Conservation (phyloP, 441 rosid genomes). For the Isatis lusitanica region DNA sequence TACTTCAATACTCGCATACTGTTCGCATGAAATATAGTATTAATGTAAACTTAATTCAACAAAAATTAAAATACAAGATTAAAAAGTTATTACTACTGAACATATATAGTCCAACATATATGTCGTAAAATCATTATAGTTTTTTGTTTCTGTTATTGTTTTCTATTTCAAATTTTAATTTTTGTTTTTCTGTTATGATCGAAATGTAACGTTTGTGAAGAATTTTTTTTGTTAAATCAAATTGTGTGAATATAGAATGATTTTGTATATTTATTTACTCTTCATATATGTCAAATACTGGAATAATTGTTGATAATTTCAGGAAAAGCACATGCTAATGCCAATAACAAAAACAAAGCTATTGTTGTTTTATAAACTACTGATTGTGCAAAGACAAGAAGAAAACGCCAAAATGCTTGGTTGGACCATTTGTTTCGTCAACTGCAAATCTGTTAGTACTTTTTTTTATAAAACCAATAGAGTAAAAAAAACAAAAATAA, state of each 20-base stretch:
- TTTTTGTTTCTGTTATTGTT: too few relatives aligned
- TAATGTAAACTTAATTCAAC: too few relatives aligned
- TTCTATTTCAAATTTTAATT: too few relatives aligned
- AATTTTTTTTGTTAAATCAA: neutral
- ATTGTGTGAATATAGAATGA: neutral
- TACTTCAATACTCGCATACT: too few relatives aligned
- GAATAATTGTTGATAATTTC: constrained; percentile 14
- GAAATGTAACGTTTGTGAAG: neutral
- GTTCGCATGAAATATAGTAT: too few relatives aligned
- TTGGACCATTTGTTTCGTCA: constrained; percentile 34
- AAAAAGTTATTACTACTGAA: too few relatives aligned
- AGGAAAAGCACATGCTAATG: constrained; percentile 24
- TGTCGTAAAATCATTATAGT: too few relatives aligned
- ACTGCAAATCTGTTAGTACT: constrained; percentile 26
- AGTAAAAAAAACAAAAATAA: neutral
- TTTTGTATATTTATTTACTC: neutral
- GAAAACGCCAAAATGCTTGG: constrained; percentile 38
- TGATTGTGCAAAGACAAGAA: constrained; percentile 28
- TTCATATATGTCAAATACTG: neutral
- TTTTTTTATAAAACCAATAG: constrained; percentile 1
- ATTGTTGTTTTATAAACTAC: constrained; percentile 17
- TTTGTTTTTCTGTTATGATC: neutral
- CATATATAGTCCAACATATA: too few relatives aligned
- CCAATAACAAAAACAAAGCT: constrained; percentile 8
- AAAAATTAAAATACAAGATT: too few relatives aligned